These are phyloP conservation scores for Pseudozyma flocculosa DNA, from an alignment of 1,284 basidiomycete genomes.

Conservation along the genomic window DNA sequence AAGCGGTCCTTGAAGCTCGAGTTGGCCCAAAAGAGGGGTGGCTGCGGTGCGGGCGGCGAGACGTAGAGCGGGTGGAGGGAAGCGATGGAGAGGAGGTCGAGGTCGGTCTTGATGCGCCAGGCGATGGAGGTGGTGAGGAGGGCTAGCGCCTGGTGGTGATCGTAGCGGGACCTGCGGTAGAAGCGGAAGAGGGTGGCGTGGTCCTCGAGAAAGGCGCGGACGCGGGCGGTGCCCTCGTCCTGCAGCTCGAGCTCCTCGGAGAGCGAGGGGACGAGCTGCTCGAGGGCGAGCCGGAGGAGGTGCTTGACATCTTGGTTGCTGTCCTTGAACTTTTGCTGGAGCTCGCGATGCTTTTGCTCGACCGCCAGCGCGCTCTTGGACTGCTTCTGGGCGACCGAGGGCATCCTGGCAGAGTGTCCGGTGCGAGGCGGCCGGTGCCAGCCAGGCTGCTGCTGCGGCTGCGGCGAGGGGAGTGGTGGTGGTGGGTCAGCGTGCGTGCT, in stretches of 20 bases:
- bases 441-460: too few relatives aligned
- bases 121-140: slow-evolving; percentile 32
- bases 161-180: slow-evolving; percentile 36
- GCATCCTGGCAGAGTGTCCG: too few relatives aligned
- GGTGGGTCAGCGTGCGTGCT: too few relatives aligned
- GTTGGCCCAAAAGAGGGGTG: slow-evolving; percentile 55
- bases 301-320: slow-evolving; percentile 8
- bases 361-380: slow-evolving; percentile 33
- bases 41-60: slow-evolving; percentile 27
- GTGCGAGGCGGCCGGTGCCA: too few relatives aligned
- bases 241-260: slow-evolving; percentile 18
- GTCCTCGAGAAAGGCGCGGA: slow-evolving; percentile 21
- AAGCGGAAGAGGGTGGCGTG: slow-evolving; percentile 47
- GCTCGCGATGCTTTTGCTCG: slow-evolving; percentile 34
- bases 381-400: slow-evolving; percentile 12
- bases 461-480: too few relatives aligned
- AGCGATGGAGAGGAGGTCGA: slow-evolving; percentile 37
- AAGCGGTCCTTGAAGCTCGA: slow-evolving; percentile 45
- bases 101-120: slow-evolving; percentile 48
- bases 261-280: slow-evolving; percentile 21
- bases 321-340: slow-evolving; percentile 16
- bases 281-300: slow-evolving; percentile 17
- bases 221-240: slow-evolving; percentile 20
- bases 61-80: slow-evolving; percentile 50
- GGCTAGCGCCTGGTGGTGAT: slow-evolving; percentile 22